phyloP scores from a whole-genome alignment of 176 grass and related monocot genomes.

The Phyllostachys edulis region DNA sequence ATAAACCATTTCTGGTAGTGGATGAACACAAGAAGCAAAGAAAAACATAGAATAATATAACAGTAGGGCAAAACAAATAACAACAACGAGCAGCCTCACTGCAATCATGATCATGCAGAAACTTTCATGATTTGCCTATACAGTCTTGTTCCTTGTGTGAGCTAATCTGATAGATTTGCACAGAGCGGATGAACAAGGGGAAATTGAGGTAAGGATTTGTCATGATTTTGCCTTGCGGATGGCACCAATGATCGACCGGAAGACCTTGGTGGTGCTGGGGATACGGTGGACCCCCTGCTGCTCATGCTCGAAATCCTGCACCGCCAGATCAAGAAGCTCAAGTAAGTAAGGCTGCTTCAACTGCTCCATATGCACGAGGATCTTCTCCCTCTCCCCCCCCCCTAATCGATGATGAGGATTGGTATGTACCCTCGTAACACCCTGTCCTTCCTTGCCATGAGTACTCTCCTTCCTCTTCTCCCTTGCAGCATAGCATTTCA shows the following conservation, averaged over 20 bases:
- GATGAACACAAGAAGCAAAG: too few species aligned
- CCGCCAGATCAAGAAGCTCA: conserved; percentile 49
- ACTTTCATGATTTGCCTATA: not conserved
- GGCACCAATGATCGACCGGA: conserved; percentile 32
- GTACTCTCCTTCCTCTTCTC: not conserved
- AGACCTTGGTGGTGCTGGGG: conserved; percentile 52
- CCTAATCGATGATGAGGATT: conserved; percentile 50
- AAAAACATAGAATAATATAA: too few species aligned
- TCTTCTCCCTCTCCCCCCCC: conserved; percentile 55
- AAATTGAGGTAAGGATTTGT: conserved; percentile 5
- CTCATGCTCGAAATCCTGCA: conserved; percentile 59
- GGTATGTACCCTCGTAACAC: conserved; percentile 60
- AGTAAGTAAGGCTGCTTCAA: conserved; percentile 51
- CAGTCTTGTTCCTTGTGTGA: not conserved
- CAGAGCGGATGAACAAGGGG: not conserved
- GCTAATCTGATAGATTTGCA: not conserved
- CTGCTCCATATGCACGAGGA: conserved; percentile 59
- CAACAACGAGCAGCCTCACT: not conserved
- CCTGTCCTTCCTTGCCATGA: conserved; percentile 46
- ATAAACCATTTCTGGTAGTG: too few species aligned
- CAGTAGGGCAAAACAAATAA: too few species aligned
- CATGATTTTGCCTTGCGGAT: conserved; percentile 39
- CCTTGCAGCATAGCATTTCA: not conserved
- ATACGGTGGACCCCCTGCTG: conserved; percentile 66
- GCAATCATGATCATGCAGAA: not conserved